phyloP scores from a whole-genome alignment of 1,139 yeast genomes.

The Zygoascus meyerae region DNA sequence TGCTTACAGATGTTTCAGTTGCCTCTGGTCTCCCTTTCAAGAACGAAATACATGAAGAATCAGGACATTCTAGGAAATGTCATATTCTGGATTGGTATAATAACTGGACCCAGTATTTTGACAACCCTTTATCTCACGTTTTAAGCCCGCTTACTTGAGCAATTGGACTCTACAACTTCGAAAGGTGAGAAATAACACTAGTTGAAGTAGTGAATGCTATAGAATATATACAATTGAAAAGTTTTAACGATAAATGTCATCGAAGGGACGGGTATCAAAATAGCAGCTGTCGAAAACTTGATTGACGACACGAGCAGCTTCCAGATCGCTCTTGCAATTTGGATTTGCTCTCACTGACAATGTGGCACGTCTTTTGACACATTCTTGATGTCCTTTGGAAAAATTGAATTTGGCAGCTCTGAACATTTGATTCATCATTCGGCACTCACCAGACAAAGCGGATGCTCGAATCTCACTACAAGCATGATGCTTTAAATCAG shows the following conservation, averaged over 20 bases:
- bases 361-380: conserved; percentile 84
- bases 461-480: conserved; percentile 96
- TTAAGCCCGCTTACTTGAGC: conserved; percentile 28
- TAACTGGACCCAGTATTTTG: conserved; percentile 83
- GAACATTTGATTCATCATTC: conserved; percentile 78
- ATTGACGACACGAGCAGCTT: conserved; percentile 74
- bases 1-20: conserved; percentile 75
- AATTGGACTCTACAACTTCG: no score
- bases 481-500: conserved; percentile 84
- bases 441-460: conserved; percentile 89
- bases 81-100: conserved; percentile 88
- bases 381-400: conserved; percentile 80
- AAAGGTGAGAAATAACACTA: no score
- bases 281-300: conserved; percentile 92
- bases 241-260: conserved; percentile 63
- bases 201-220: no score
- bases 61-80: conserved; percentile 66
- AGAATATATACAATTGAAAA: no score
- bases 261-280: conserved; percentile 93
- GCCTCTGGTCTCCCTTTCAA: conserved; percentile 37
- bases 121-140: conserved; percentile 80
- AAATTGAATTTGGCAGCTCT: conserved; percentile 51
- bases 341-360: conserved; percentile 86
- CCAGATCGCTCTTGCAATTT: conserved; percentile 59
- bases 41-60: conserved; percentile 42